Evolutionary conservation across 1,139 yeast species (phyloP), one percentile per base, ranked within the genome.

Genomic region (Geotrichum fermentans): DNA sequence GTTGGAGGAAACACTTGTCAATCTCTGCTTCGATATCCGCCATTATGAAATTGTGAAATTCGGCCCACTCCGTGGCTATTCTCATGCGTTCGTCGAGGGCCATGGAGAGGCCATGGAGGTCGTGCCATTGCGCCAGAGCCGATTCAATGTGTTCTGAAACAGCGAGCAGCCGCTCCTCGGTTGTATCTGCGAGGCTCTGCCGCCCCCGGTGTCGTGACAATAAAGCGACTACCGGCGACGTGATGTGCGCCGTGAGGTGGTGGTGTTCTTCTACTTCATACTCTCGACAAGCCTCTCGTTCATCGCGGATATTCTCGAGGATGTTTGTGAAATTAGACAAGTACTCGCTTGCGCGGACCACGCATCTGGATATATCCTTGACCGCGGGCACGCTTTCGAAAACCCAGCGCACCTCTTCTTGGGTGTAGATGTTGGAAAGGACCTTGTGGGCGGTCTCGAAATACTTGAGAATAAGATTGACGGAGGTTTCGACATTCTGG

Each of bases 61-160:
- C 94, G 48, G 72, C 68, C 65, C 75, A 82, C 54, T 79, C 82
- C 11, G 74, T 67, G 1, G 84, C 73, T 6, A 82, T 66, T 52
- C 78, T 84, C 13, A 81, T 67, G 46, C 70, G 71, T 37, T 67
- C 65, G 57, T 78, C 76, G 30, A 73, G 61, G 1, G 66, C 55
- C 4, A 70, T 60, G 6, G 74, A 55, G 40, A 65, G 56, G 44
- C 71, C 69, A 55, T 74, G 73, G 24, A 74, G 70, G 3, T 71
- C 72, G 38, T 72, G 61, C 53, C 74, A 67, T 29, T 70, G 34
- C 7, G 32, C 17, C 4, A 57, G 51, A 72, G 50, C 47, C 6
- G 18, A 16, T 8, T 43, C 44, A 22, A 51, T 40, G 17, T 34
- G 8, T 7, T 45, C 38, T 4, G 49, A 52, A 2, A 49, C 41